Base-by-base conservation (phyloP, 2,329 filamentous ascomycete species). In the Stagonosporopsis cucurbitacearum region DNA sequence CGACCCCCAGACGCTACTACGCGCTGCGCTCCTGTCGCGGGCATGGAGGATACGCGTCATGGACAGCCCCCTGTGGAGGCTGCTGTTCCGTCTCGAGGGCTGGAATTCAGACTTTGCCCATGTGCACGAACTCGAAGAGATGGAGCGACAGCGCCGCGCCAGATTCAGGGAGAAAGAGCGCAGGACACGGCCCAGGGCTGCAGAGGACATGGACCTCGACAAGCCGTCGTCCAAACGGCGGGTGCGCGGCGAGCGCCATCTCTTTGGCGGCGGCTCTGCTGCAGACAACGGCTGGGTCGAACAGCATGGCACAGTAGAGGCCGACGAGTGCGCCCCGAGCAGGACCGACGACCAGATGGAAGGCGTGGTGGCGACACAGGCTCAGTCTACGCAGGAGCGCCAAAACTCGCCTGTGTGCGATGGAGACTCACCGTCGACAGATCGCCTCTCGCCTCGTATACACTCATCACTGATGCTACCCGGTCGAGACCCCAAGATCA, bases 51-150 rank as follows among this genome's bases (percentile, higher is more conserved):
- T 85, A 17, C 82, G 95, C 17, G 88, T 94, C 6, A 78, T 92
- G 47, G 95, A 99, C 74, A 86, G 90, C 30, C 89, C 90, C 58
- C 79, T 98, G 25, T 99, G 95, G 95, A 88, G 91, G 71, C 82
- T 86, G 13, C 78, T 96, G 13, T 99, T 96, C 75, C 83, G 88
- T 32, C 78, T 87, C 7, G 93, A 98, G 77, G 95, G 95, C 6
- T 99, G 95, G 91, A 87, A 87, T 62, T 84, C 89, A 6, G 82
- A 93, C 59, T 72, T 76, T 46, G 64, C 68, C 9, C 89, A 92
- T 63, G 86, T 96, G 25, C 78, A 79, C 36, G 76, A 79, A 2
- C 92, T 86, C 62, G 91, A 96, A 73, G 81, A 83, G 39, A 80
- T 80, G 35, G 76, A 80, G 52, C 76, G 78, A 55, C 73, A 75